Evolutionary conservation across 306 rosid genomes (phyloP).

Genomic region (Glycyrrhiza uralensis): DNA sequence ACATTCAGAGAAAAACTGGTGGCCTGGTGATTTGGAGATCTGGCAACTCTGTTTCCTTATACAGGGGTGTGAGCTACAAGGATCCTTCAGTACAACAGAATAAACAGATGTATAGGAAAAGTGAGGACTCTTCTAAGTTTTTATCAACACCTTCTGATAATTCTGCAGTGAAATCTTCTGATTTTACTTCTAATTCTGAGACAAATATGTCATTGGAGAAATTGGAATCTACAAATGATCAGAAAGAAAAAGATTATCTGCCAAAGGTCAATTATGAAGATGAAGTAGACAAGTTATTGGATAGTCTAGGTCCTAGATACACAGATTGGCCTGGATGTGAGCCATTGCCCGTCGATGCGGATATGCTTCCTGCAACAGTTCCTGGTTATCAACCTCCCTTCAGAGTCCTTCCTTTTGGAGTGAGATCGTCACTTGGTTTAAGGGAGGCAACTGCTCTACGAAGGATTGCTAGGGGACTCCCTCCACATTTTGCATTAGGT

Average conservation of each 20-base stretch:
- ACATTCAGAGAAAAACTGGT: constrained; percentile 89
- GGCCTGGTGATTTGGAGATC: constrained; percentile 98
- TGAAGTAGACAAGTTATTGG: constrained; percentile 72
- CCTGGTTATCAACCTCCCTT: constrained; percentile 84
- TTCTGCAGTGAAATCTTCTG: constrained; percentile 31
- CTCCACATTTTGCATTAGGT: constrained; percentile 99
- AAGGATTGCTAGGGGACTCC: constrained; percentile 85
- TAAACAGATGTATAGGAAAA: constrained; percentile 49
- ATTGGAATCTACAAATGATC: constrained; percentile 37
- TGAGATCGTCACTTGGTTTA: constrained; percentile 69
- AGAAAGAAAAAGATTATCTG: constrained; percentile 25
- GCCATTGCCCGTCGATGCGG: constrained; percentile 91
- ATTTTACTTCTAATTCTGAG: constrained; percentile 34
- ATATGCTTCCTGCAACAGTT: constrained; percentile 70
- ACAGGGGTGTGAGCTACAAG: constrained; percentile 94
- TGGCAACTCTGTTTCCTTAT: constrained; percentile 86
- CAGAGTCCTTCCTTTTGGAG: constrained; percentile 93
- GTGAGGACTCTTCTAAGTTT: constrained; percentile 31
- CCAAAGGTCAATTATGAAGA: constrained; percentile 72
- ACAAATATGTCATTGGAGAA: constrained; percentile 24
- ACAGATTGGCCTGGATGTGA: constrained; percentile 89
- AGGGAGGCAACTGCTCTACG: constrained; percentile 77
- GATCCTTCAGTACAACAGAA: constrained; percentile 56
- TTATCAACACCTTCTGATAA: constrained; percentile 34
- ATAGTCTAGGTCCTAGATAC: constrained; percentile 81